phyloP scores from a whole-genome alignment of 2,329 filamentous ascomycete genomes.

The Aspergillus brunneoviolaceus region DNA sequence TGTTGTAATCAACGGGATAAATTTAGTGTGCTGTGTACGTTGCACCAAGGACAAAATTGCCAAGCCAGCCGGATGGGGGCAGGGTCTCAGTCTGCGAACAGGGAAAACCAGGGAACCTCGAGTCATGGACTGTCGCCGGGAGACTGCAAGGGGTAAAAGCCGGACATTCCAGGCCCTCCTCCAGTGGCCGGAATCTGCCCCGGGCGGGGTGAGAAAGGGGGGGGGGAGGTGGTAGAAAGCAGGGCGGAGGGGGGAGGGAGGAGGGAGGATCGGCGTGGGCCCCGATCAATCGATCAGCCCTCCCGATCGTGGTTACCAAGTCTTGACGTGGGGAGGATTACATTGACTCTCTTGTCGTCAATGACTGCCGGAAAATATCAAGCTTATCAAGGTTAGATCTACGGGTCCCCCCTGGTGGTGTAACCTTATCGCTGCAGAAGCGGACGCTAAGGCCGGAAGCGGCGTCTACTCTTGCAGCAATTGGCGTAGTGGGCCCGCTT shows the following conservation, averaged over 20 bases:
- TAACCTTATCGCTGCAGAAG: background rate
- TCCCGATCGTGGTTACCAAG: background rate
- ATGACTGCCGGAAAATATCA: background rate
- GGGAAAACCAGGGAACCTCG: background rate
- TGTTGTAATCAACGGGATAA: background rate
- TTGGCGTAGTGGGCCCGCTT: background rate
- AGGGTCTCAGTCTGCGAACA: background rate
- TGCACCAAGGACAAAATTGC: background rate
- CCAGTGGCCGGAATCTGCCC: background rate
- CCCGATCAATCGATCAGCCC: background rate
- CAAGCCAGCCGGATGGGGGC: background rate
- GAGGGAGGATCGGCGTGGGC: background rate
- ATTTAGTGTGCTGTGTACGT: background rate
- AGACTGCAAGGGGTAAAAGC: background rate
- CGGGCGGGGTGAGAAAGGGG: too few relatives aligned
- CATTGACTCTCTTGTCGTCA: background rate
- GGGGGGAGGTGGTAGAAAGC: too few relatives aligned
- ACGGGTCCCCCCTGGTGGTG: background rate
- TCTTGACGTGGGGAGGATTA: background rate
- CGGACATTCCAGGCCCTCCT: background rate
- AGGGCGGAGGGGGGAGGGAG: too few relatives aligned
- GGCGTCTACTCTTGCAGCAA: background rate
- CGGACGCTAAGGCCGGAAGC: background rate
- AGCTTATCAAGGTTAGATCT: background rate
- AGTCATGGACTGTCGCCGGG: background rate